Evolutionary conservation across 2,329 filamentous ascomycete genomes (phyloP).

Genomic region (Sordariomycetes sp.): DNA sequence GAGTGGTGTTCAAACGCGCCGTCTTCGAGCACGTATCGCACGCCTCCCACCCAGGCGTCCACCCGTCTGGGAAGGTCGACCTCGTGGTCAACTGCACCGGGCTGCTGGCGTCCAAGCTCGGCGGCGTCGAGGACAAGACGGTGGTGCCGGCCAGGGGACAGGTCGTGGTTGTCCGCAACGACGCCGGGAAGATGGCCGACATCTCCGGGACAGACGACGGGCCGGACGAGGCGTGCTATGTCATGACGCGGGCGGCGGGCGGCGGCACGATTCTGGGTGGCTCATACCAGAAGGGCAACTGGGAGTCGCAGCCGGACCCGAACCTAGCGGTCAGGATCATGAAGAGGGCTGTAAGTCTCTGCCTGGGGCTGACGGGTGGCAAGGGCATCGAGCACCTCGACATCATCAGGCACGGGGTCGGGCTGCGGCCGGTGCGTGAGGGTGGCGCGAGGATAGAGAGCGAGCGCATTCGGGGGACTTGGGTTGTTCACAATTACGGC

Average conservation of each 20-base stretch:
- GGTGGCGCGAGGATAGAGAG: slow-evolving; percentile 67
- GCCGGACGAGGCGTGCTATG: slow-evolving; percentile 61
- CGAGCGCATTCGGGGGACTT: slow-evolving; percentile 45
- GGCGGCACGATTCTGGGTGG: slow-evolving; percentile 84
- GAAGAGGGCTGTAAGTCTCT: slow-evolving; percentile 57
- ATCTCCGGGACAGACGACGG: slow-evolving; percentile 66
- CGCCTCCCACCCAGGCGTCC: slow-evolving; percentile 38
- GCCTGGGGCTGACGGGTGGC: slow-evolving; percentile 52
- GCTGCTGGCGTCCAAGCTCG: slow-evolving; percentile 61
- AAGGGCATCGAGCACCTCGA: slow-evolving; percentile 63
- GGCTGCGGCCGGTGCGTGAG: slow-evolving; percentile 63
- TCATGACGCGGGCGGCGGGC: slow-evolving; percentile 70
- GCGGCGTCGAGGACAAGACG: slow-evolving; percentile 66
- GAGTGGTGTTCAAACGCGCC: slow-evolving; percentile 56
- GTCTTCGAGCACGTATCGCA: slow-evolving; percentile 62
- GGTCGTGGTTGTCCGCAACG: slow-evolving; percentile 73
- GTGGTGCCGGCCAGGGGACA: slow-evolving; percentile 75
- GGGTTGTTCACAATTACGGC: slow-evolving; percentile 74
- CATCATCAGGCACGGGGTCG: slow-evolving; percentile 73
- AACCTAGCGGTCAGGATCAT: slow-evolving; percentile 77
- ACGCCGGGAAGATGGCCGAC: slow-evolving; percentile 58
- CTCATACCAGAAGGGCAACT: slow-evolving; percentile 68
- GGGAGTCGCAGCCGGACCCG: slow-evolving; percentile 69
- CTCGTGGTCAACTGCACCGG: slow-evolving; percentile 84
- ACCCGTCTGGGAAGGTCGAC: slow-evolving; percentile 44